Evolutionary conservation across 306 rosid species (phyloP).

Genomic region (Sindora glabra): DNA sequence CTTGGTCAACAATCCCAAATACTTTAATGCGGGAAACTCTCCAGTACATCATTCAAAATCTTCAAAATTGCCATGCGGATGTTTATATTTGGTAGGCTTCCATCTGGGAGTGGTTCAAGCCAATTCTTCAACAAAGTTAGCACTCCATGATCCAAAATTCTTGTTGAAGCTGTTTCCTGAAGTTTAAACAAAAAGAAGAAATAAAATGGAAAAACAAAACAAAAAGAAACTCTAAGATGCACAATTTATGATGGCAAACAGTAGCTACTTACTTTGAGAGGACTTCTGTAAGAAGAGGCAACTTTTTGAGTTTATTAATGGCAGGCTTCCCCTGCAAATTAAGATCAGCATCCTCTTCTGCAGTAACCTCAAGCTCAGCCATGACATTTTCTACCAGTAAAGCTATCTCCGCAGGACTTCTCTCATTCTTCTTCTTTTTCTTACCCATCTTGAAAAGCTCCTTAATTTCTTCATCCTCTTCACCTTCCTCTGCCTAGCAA

Average conservation of each 20-base stretch:
- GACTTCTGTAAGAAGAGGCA: slow-evolving; percentile 80
- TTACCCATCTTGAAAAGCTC: slow-evolving; percentile 71
- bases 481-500: slow-evolving; percentile 87
- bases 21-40: slow-evolving; percentile 8
- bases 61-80: slow-evolving; percentile 75
- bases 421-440: slow-evolving; percentile 80
- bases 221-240: not conserved
- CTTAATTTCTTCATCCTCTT: slow-evolving; percentile 73
- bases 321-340: slow-evolving; percentile 85
- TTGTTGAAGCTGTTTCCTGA: slow-evolving; percentile 85
- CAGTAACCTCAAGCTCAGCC: slow-evolving; percentile 97
- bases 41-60: slow-evolving; percentile 74
- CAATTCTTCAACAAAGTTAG: slow-evolving; percentile 74
- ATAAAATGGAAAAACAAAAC: not conserved
- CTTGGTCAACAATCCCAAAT: not conserved
- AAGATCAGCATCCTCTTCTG: slow-evolving; percentile 91
- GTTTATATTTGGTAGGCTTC: slow-evolving; percentile 86
- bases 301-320: slow-evolving; percentile 76
- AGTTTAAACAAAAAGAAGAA: not conserved
- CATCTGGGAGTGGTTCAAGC: slow-evolving; percentile 98
- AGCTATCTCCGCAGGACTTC: slow-evolving; percentile 89
- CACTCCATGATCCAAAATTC: slow-evolving; percentile 94
- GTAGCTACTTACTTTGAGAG: slow-evolving; percentile 71
- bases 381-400: slow-evolving; percentile 85
- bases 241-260: not conserved